Evolutionary conservation across 306 rosid genomes (phyloP), one percentile per base, ranked within the genome.

Genomic region (Mimosa pudica): DNA sequence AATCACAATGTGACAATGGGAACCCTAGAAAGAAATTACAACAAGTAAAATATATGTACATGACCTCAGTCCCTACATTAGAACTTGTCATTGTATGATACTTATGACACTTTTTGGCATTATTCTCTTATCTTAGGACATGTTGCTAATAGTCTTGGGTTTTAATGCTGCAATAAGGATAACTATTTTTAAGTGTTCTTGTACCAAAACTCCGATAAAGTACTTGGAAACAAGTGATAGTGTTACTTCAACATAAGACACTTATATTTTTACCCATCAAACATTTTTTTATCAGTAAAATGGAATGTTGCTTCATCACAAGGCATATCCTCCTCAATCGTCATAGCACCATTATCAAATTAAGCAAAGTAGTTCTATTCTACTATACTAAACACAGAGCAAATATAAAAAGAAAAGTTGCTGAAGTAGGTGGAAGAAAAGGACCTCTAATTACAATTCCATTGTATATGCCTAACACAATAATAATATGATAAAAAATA

Each of bases 361-460:
- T 49, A 13, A 5, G 35, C 74, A 70, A 70, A 47, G 48, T 46
- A 5, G 74, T 67, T 84, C 46, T 35, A 8, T 68, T 68, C 73
- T 68, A 17, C 8, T 44, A 10, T 58, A 79, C 45, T 11, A 48
- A 47, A 12, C 52, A 49, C 35, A 18, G 54, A 52, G 38, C 57
- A 42, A 16, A 52, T 64, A 1, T 13, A 5, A 5, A 48, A 5
- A 48, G 42, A 46, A 46, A 33, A 12, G 36, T 81, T 70, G 10
- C 71, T 14, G 57, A 71, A 82, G 77, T 58, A 63, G 83, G 75
- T 64, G n/a, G 57, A n/a, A 18, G 63, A 17, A 77, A 45, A 33
- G 24, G 35, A 51, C 75, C 72, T 58, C 46, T 77, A 7, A 36
- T 74, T 10, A 55, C 18, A 51, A 18, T n/a, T 49, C 70, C 51